These are phyloP conservation scores for Aspergillus haitiensis DNA, from an alignment of 495 filamentous ascomycete genomes.

Conservation along the genomic window DNA sequence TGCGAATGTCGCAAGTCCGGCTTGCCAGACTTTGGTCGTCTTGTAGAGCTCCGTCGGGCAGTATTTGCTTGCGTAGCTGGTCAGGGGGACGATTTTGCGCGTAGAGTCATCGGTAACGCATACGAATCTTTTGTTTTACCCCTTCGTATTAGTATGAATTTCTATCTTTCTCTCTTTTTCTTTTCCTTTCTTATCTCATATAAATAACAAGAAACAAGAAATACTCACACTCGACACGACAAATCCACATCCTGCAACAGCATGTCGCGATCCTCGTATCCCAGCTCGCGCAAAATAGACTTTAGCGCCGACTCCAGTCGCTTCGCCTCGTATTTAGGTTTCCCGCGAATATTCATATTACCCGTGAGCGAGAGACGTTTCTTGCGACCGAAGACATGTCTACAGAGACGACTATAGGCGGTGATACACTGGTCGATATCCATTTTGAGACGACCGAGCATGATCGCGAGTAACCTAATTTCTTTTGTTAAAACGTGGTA, in stretches of 20 bases:
- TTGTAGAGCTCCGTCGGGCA: slow-evolving; percentile 39
- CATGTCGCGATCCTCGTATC: slow-evolving; percentile 34
- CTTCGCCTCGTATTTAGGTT: slow-evolving; percentile 40
- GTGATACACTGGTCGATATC: slow-evolving; percentile 49
- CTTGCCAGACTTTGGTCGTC: slow-evolving; percentile 48
- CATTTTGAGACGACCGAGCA: slow-evolving; percentile 47
- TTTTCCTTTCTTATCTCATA: not conserved
- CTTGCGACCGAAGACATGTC: slow-evolving; percentile 40
- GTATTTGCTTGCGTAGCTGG: slow-evolving; percentile 44
- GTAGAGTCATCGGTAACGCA: slow-evolving; percentile 48
- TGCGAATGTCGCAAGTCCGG: slow-evolving; percentile 45
- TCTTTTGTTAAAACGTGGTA: slow-evolving; percentile 5
- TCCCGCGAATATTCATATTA: slow-evolving; percentile 26
- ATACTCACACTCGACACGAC: slow-evolving; percentile 39
- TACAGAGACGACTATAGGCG: slow-evolving; percentile 39
- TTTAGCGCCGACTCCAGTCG: slow-evolving; percentile 45
- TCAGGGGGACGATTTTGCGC: slow-evolving; percentile 41
- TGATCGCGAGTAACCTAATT: slow-evolving; percentile 38
- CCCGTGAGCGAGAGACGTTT: slow-evolving; percentile 31
- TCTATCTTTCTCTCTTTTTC: not conserved
- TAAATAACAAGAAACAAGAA: not conserved
- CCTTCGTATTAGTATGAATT: not conserved
- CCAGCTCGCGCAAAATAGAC: slow-evolving; percentile 35
- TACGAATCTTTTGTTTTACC: slow-evolving; percentile 43
- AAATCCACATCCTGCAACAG: slow-evolving; percentile 41